phyloP scores from a whole-genome alignment of 768 basidiomycete genomes.

The Mrakia frigida region DNA sequence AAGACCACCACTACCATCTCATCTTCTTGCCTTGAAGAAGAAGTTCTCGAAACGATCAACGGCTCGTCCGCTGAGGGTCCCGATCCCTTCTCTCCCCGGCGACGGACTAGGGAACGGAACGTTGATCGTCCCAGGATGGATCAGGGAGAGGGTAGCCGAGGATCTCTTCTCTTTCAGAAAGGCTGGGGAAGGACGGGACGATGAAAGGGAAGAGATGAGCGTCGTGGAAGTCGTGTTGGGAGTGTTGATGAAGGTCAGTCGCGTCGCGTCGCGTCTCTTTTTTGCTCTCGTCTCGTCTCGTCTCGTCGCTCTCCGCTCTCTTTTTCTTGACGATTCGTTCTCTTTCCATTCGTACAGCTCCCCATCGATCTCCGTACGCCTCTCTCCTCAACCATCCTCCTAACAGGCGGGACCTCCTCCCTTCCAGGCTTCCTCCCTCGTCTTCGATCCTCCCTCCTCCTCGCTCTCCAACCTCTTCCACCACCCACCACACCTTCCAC shows the following conservation, averaged over 20 bases:
- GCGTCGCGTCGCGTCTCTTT: background rate
- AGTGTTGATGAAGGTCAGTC: slow-evolving; percentile 65
- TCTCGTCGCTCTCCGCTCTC: background rate
- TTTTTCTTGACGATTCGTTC: background rate
- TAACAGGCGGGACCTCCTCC: slow-evolving; percentile 84
- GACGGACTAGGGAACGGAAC: slow-evolving; percentile 47
- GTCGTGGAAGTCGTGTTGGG: slow-evolving; percentile 76
- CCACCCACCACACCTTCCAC: slow-evolving; percentile 33
- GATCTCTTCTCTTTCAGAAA: slow-evolving; percentile 64
- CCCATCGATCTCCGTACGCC: slow-evolving; percentile 84
- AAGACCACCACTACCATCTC: background rate
- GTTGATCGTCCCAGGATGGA: slow-evolving; percentile 86
- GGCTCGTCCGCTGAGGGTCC: slow-evolving; percentile 1
- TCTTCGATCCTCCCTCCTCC: slow-evolving; percentile 70
- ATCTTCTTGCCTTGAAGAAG: background rate
- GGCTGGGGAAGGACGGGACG: slow-evolving; percentile 47
- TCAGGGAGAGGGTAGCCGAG: slow-evolving; percentile 85
- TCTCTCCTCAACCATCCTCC: slow-evolving; percentile 74
- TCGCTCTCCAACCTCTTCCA: slow-evolving; percentile 49
- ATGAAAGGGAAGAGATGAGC: slow-evolving; percentile 80
- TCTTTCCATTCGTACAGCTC: slow-evolving; percentile 51
- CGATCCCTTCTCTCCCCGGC: slow-evolving; percentile 12
- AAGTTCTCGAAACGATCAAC: background rate
- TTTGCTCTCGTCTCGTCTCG: background rate
- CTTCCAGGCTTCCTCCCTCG: slow-evolving; percentile 88